A percentile compares a stretch with the other conserved stretches of the same genome.
Conservation (phyloP, 768 basidiomycete genomes). For the Pisolithus sp. region DNA sequence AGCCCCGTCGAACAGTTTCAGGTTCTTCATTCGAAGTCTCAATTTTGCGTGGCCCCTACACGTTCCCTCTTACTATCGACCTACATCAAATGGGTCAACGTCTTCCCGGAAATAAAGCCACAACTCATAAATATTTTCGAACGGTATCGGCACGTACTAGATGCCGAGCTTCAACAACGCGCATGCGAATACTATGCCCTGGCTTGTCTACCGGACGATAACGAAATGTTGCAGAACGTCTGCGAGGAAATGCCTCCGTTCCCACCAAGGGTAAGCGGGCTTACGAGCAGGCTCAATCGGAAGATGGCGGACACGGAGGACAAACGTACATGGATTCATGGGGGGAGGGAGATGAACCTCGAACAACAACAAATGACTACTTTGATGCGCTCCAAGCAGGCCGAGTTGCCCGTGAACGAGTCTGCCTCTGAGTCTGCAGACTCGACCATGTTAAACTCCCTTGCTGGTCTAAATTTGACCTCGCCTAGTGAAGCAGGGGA, state of each 20-base stretch:
- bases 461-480: conserved; percentile 78
- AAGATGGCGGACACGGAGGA: conserved; percentile 92
- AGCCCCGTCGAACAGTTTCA: conserved; percentile 94
- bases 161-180: conserved; percentile 95
- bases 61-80: conserved; percentile 91
- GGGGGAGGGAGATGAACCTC: conserved; percentile 87
- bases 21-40: conserved; percentile 87
- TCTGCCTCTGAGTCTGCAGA: conserved; percentile 31
- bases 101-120: conserved; percentile 96
- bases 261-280: conserved; percentile 88
- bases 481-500: conserved; percentile 17
- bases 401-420: conserved; percentile 29
- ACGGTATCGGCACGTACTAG: conserved; percentile 94
- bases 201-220: conserved; percentile 78
- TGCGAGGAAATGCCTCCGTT: conserved; percentile 99
- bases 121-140: conserved; percentile 94
- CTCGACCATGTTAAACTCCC: conserved; percentile 60
- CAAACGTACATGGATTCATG: conserved; percentile 92
- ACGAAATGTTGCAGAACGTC: conserved; percentile 87
- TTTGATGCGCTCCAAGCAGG: conserved; percentile 39
- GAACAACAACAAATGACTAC: conserved; percentile 63
- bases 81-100: conserved; percentile 99
- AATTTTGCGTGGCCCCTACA: conserved; percentile 88
- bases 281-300: conserved; percentile 80
- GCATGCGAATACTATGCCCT: conserved; percentile 96